Conservation (phyloP, 225 moss, liverwort and hornwort genomes). For the Neckera pumila region DNA sequence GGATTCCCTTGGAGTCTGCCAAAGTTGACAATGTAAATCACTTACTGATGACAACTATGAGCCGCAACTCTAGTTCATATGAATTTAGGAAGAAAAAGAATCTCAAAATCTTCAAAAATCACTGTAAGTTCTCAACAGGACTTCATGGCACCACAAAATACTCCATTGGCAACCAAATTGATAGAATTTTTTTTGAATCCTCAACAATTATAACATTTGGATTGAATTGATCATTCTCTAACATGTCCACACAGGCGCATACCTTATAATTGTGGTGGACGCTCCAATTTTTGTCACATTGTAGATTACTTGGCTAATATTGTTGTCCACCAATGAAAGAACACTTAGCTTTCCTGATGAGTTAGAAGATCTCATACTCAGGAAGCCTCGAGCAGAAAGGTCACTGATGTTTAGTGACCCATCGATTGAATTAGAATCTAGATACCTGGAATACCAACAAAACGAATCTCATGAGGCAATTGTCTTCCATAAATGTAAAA, state of each 20-base stretch:
- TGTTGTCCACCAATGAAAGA: conserved; percentile 7
- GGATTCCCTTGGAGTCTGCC: conserved; percentile 1
- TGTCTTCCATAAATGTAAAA: too few relatives aligned
- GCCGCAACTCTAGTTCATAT: too few relatives aligned
- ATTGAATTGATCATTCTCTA: background rate
- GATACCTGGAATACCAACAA: background rate
- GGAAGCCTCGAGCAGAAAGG: background rate
- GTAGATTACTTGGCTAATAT: background rate
- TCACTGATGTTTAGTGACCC: background rate
- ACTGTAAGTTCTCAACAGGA: background rate
- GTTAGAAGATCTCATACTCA: background rate
- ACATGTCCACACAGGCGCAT: background rate
- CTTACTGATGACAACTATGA: background rate
- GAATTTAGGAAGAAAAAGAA: too few relatives aligned
- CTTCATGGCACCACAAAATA: background rate
- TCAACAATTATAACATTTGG: background rate
- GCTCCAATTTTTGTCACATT: background rate
- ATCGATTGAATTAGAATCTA: background rate
- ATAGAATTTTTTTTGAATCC: background rate
- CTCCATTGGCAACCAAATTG: background rate
- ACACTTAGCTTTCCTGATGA: background rate
- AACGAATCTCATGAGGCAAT: background rate
- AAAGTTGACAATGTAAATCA: background rate
- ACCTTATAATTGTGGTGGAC: background rate
- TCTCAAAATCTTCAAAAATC: background rate